Evolutionary conservation across 495 filamentous ascomycete species (phyloP).

Genomic region (Aspergillus sparsus): DNA sequence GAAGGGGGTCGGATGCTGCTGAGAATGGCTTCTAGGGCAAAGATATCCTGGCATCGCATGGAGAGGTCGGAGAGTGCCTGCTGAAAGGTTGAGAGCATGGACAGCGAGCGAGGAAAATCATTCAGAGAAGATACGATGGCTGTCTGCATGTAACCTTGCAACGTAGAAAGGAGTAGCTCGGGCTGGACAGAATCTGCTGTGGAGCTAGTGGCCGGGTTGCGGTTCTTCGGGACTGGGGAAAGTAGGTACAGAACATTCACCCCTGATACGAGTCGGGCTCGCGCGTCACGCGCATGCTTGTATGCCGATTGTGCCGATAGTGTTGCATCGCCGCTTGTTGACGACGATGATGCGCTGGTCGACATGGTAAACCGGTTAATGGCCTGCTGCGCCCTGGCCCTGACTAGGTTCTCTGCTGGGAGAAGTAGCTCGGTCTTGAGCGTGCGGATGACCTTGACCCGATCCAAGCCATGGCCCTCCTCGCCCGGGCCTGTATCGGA

Average conservation of each 20-base stretch:
- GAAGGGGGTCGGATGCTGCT: slow-evolving; percentile 62
- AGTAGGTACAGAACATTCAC: slow-evolving; percentile 79
- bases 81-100: slow-evolving; percentile 78
- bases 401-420: slow-evolving; percentile 69
- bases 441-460: slow-evolving; percentile 65
- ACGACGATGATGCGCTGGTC: slow-evolving; percentile 40
- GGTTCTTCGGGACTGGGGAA: slow-evolving; percentile 55
- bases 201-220: slow-evolving; percentile 28
- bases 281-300: slow-evolving; percentile 76
- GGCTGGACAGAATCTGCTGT: slow-evolving; percentile 43
- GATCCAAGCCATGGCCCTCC: slow-evolving; percentile 74
- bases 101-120: slow-evolving; percentile 69
- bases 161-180: slow-evolving; percentile 68
- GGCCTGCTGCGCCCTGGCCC: slow-evolving; percentile 72
- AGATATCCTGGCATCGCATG: slow-evolving; percentile 83
- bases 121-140: slow-evolving; percentile 74
- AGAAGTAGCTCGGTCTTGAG: slow-evolving; percentile 65
- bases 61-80: slow-evolving; percentile 79
- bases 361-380: slow-evolving; percentile 82
- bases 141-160: slow-evolving; percentile 78
- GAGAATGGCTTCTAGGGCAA: slow-evolving; percentile 80
- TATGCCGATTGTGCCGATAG: slow-evolving; percentile 57
- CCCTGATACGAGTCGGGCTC: slow-evolving; percentile 70
- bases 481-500: slow-evolving; percentile 60
- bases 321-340: slow-evolving; percentile 27